Evolutionary conservation across 192 early-diverging fungal species (phyloP), one percentile per base, ranked within the genome.

Genomic region (Diversispora eburnea): DNA sequence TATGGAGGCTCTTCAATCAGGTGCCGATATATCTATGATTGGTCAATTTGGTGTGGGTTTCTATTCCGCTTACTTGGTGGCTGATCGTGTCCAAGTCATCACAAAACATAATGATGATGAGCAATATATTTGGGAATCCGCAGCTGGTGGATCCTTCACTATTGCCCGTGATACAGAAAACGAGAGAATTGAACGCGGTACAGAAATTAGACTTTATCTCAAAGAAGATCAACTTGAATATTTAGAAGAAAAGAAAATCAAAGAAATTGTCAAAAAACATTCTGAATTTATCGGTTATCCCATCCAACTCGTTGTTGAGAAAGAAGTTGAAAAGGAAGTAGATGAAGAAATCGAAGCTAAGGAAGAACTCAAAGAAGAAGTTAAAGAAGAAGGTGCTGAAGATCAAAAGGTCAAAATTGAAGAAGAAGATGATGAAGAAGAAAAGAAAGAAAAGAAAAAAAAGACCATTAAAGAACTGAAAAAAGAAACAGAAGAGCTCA

Each of bases 1-100:
- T 85, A 99, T 99, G 96, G 96, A 99, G 88, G 94, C 92, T 72
- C 89, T 98, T 66, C 88, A 91, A 77, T 87, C 91, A 68, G 94
- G 94, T 82, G 96, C 95, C 75, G 95, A 96, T 86, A 98, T 97
- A 72, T 97, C 95, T 84, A 97, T 99, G 95, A 98, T 99, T 84
- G 98, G 96, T 82, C 96, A 98, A 84, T 99, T 99, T 82, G 98
- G 98, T 94, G 98, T 99, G 70, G 98, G 98, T 88, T 98, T 99
- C 95, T 99, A 98, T 93, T 97, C 96, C 75, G 96, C 97, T 70
- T 99, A 97, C 91, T 88, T 99, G 75, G 95, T 98, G 76, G 97
- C 95, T 77, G 98, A 99, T 84, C 91, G 91, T 84, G 98, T 99
- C 41, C 84, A 91, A 79, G 90, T 96, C 72, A 92, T 95, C 85